phyloP scores from a whole-genome alignment of 352 stramenopile genomes.

The Phytophthora litchii region DNA sequence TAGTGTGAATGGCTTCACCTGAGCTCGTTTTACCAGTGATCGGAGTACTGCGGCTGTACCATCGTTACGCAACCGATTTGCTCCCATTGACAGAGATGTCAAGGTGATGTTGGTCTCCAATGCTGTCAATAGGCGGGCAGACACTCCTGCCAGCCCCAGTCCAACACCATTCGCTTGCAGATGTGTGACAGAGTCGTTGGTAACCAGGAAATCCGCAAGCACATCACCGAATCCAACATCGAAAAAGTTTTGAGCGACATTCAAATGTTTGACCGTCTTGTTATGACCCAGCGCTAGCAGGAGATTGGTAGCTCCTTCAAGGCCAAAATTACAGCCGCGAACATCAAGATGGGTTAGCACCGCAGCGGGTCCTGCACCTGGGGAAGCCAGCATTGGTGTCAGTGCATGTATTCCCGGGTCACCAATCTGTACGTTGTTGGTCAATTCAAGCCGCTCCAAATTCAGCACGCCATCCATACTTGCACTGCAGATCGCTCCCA shows the following conservation, averaged over 20 bases:
- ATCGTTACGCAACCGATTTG: constrained; percentile 72
- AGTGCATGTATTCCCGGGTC: constrained; percentile 67
- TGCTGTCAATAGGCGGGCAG: constrained; percentile 48
- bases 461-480: constrained; percentile 55
- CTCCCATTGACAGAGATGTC: constrained; percentile 57
- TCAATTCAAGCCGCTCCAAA: constrained; percentile 62
- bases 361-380: constrained; percentile 13
- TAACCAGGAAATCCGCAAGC: constrained; percentile 65
- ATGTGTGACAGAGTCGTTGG: constrained; percentile 53
- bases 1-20: constrained; percentile 42
- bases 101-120: constrained; percentile 58
- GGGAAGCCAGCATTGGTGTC: constrained; percentile 62
- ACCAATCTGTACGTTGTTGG: constrained; percentile 69
- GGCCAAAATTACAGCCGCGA: constrained; percentile 65
- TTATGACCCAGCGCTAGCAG: constrained; percentile 62
- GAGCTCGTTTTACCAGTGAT: constrained; percentile 53
- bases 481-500: constrained; percentile 49
- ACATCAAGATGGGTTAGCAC: constrained; percentile 69
- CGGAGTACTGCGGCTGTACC: constrained; percentile 53
- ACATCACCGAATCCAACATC: constrained; percentile 67
- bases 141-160: constrained; percentile 56
- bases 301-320: constrained; percentile 67
- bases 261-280: constrained; percentile 56
- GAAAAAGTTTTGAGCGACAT: constrained; percentile 82
- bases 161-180: constrained; percentile 74